Evolutionary conservation across 352 stramenopile genomes (phyloP), one percentile per base, ranked within the genome.

Genomic region (Elongisporangium undulatum): DNA sequence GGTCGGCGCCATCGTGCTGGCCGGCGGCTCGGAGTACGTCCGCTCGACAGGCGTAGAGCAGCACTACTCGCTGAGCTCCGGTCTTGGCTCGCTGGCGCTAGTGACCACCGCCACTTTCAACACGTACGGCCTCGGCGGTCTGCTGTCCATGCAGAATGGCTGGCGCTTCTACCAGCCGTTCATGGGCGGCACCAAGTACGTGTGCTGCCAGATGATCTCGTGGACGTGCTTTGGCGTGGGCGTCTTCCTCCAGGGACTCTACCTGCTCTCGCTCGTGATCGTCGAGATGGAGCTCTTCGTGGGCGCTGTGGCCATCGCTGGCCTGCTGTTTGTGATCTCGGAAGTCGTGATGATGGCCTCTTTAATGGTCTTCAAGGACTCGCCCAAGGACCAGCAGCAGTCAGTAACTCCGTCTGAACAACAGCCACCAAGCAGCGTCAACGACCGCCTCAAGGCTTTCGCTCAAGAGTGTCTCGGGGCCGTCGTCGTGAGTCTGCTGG

Each of bases 161-260:
- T 95, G 86, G 86, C 83, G 74, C 51, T 95, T 95, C 58, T 95
- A 80, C 61, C 85, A 95, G 59, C 85, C 85, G 13, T 92, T 95
- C 55, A 77, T 79, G 29, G 85, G 85, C n/a, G 85, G 85, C 23
- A 75, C 70, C 16, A 72, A 72, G 15, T 95, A 92, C 53, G 79
- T 95, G 59, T 22, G 85, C 17, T 86, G 88, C 48, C 85, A 95
- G 60, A 75, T 81, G 45, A 71, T 93, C 23, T 87, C 83, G 16
- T 95, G 85, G 85, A 82, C 79, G 10, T 92, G 79, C 59, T 93
- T 95, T 68, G 73, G 71, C 48, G 69, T 78, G 8, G 81, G 82
- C 1, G 62, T 91, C 20, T 70, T 90, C 29, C 61, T 95, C 16
- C 84, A 95, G 64, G 66, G 71, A 2, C 67, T 93, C 39, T 92